phyloP scores from a whole-genome alignment of 2,329 filamentous ascomycete genomes.

The Gaeumannomyces sp. region DNA sequence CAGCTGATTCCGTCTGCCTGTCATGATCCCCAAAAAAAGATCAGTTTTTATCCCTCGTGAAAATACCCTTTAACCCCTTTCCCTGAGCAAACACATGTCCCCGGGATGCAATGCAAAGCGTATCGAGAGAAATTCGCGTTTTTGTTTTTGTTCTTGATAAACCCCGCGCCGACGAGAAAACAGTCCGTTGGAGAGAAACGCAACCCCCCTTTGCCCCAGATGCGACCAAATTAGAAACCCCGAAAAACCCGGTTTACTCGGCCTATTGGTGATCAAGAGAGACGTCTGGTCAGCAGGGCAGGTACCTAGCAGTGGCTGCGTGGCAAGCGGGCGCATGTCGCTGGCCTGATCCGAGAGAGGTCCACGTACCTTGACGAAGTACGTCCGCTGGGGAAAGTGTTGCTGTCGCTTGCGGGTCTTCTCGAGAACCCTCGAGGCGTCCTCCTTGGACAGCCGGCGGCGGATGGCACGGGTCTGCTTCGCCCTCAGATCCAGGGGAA shows the following conservation, averaged over 20 bases:
- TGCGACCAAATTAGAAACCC: constrained; percentile 10
- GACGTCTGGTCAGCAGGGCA: background rate
- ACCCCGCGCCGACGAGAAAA: background rate
- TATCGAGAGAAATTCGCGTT: constrained; percentile 3
- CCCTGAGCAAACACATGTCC: constrained; percentile 1
- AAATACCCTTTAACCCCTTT: constrained; percentile 5
- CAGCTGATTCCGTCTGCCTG: constrained; percentile 3
- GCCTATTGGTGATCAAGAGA: background rate
- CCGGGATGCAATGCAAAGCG: constrained; percentile 4
- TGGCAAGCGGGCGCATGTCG: background rate
- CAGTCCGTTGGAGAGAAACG: constrained; percentile 1
- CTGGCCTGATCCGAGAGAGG: background rate
- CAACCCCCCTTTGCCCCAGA: constrained; percentile 7
- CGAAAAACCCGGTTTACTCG: constrained; percentile 9
- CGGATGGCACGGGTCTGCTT: constrained; percentile 99
- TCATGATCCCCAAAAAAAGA: background rate
- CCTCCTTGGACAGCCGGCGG: constrained; percentile 87
- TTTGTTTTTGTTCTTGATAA: constrained; percentile 4
- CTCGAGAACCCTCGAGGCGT: constrained; percentile 76
- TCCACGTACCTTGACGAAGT: constrained; percentile 84
- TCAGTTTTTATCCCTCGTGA: constrained; percentile 1
- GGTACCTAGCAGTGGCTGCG: background rate
- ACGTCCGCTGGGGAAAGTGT: constrained; percentile 99
- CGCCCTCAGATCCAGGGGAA: constrained; percentile 93
- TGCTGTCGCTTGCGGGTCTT: constrained; percentile 94